These are phyloP conservation scores for Yamadazyma atlantica DNA, from an alignment of 1,139 yeast species.

Conservation along the genomic window DNA sequence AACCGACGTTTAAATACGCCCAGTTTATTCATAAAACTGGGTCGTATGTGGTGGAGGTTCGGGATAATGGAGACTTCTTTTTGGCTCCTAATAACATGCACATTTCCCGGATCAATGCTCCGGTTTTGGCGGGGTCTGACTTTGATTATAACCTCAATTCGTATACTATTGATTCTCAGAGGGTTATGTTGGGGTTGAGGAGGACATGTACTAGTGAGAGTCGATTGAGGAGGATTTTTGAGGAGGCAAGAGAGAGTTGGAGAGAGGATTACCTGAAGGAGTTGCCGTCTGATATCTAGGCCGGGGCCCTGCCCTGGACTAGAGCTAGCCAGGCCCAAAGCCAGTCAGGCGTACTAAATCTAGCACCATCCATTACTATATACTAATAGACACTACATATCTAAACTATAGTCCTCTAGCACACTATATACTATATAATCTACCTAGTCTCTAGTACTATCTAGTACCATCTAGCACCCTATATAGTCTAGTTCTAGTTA, in stretches of 20 bases:
- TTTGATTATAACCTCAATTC: constrained; percentile 24
- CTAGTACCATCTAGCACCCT: too few species aligned
- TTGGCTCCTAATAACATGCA: constrained; percentile 81
- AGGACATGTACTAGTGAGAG: constrained; percentile 56
- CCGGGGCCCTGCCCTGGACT: too few species aligned
- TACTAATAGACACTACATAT: background rate
- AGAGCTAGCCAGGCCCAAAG: too few species aligned
- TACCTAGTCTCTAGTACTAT: too few species aligned
- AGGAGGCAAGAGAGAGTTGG: constrained; percentile 57
- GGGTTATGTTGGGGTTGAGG: constrained; percentile 68
- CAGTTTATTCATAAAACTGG: constrained; percentile 93
- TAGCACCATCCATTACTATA: too few species aligned
- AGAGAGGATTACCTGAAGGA: constrained; percentile 27
- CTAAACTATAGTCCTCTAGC: too few species aligned
- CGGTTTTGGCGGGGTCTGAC: constrained; percentile 9
- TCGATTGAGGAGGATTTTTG: constrained; percentile 51
- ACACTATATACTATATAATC: background rate
- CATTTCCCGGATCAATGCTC: constrained; percentile 58
- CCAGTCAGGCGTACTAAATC: too few species aligned
- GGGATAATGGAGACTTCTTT: constrained; percentile 77
- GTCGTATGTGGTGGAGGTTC: constrained; percentile 81
- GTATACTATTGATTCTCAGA: constrained; percentile 59
- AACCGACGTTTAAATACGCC: constrained; percentile 74
- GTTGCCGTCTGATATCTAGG: constrained; percentile 18
- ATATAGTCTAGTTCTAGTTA: constrained; percentile 1